phyloP scores from a whole-genome alignment of 768 basidiomycete genomes.

The Exsudoporus frostii region DNA sequence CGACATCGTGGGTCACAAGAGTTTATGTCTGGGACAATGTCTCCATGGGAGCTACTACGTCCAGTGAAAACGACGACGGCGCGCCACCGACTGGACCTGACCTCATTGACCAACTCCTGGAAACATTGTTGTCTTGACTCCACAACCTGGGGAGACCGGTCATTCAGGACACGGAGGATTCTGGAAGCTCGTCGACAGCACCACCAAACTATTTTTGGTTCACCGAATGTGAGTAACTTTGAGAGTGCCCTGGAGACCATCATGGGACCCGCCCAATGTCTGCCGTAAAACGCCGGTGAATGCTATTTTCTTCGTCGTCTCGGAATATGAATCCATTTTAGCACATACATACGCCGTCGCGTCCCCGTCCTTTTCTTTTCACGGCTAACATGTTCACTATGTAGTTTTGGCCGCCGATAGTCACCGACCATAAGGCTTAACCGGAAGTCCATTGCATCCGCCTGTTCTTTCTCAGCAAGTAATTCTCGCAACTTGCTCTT shows the following conservation, averaged over 20 bases:
- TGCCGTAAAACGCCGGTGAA: background rate
- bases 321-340: background rate
- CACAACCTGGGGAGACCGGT: background rate
- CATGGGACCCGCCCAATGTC: background rate
- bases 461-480: background rate
- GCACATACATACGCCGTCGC: background rate
- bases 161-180: background rate
- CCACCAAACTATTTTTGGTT: background rate
- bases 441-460: background rate
- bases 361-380: background rate
- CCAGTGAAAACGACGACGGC: background rate
- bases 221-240: background rate
- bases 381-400: background rate
- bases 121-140: background rate
- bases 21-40: slow-evolving; percentile 2
- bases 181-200: background rate
- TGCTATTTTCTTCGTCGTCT: background rate
- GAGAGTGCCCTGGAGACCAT: background rate
- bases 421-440: background rate
- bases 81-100: background rate
- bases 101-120: background rate
- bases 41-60: slow-evolving; percentile 1
- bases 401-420: background rate
- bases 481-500: background rate
- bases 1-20: background rate